These are phyloP conservation scores for Breviolum minutum DNA, from an alignment of 73 alveolate genomes.

Conservation along the genomic window DNA sequence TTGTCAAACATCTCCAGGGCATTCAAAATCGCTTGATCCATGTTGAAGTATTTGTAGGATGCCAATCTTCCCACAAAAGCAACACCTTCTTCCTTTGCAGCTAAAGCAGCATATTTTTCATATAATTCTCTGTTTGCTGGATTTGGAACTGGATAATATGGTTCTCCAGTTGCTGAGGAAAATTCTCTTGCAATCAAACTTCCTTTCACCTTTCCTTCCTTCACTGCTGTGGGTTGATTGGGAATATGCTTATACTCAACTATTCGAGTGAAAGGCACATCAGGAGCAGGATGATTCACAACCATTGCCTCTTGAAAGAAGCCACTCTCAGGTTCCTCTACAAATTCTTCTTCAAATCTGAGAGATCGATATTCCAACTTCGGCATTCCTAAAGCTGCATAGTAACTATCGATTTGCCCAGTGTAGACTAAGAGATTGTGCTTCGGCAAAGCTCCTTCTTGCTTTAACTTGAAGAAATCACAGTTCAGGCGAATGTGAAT, in stretches of 20 bases:
- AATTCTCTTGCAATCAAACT: constrained; percentile 77
- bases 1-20: constrained; percentile 94
- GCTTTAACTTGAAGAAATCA: constrained; percentile 18
- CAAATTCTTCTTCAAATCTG: constrained; percentile 76
- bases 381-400: constrained; percentile 80
- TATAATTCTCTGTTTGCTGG: constrained; percentile 90
- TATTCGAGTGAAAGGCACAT: constrained; percentile 87
- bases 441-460: constrained; percentile 47
- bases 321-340: constrained; percentile 75
- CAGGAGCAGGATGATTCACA: constrained; percentile 82
- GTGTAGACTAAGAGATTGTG: constrained; percentile 91
- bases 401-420: constrained; percentile 92
- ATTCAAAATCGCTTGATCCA: constrained; percentile 93
- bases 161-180: constrained; percentile 84
- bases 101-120: constrained; percentile 74
- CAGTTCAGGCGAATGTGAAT: constrained; percentile 71
- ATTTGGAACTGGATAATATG: constrained; percentile 92
- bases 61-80: constrained; percentile 90
- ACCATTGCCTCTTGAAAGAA: constrained; percentile 94
- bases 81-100: constrained; percentile 85
- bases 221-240: constrained; percentile 69
- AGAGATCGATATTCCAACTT: constrained; percentile 82
- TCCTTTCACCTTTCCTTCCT: constrained; percentile 92
- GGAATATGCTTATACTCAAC: constrained; percentile 95
- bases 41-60: constrained; percentile 94